These are phyloP conservation scores for Lasiodiplodia theobromae DNA, from an alignment of 2,329 filamentous ascomycete genomes.

Conservation along the genomic window DNA sequence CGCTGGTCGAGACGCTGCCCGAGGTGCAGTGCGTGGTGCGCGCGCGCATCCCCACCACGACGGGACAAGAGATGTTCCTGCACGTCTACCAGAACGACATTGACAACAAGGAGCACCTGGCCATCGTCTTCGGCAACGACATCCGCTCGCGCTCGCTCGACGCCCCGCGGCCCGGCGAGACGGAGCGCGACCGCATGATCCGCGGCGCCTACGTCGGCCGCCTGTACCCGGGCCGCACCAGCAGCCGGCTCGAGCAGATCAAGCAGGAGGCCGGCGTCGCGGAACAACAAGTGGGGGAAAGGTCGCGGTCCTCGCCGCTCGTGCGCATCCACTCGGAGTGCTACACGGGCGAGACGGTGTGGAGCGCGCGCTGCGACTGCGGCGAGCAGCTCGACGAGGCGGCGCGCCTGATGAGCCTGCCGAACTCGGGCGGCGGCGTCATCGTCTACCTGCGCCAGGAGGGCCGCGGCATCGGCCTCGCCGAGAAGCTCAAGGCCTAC, in stretches of 20 bases:
- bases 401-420: conserved; percentile 86
- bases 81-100: conserved; percentile 93
- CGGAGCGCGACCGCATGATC: conserved; percentile 90
- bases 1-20: conserved; percentile 77
- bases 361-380: conserved; percentile 97
- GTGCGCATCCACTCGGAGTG: conserved; percentile 98
- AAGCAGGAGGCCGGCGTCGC: conserved; percentile 45
- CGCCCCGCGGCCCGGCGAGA: conserved; percentile 75
- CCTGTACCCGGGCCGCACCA: conserved; percentile 83
- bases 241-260: conserved; percentile 69
- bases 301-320: conserved; percentile 63
- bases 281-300: background rate
- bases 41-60: conserved; percentile 91
- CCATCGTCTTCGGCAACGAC: conserved; percentile 90
- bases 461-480: conserved; percentile 90
- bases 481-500: conserved; percentile 97
- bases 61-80: conserved; percentile 94
- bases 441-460: conserved; percentile 97
- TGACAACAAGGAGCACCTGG: conserved; percentile 94
- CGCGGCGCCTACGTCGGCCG: conserved; percentile 90
- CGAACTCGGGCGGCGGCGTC: conserved; percentile 73
- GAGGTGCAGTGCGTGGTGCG: conserved; percentile 92
- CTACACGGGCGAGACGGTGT: conserved; percentile 97
- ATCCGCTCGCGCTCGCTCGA: conserved; percentile 79
- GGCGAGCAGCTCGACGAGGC: conserved; percentile 98